These are phyloP conservation scores for Datisca glomerata DNA, from an alignment of 306 rosid genomes.

Conservation along the genomic window DNA sequence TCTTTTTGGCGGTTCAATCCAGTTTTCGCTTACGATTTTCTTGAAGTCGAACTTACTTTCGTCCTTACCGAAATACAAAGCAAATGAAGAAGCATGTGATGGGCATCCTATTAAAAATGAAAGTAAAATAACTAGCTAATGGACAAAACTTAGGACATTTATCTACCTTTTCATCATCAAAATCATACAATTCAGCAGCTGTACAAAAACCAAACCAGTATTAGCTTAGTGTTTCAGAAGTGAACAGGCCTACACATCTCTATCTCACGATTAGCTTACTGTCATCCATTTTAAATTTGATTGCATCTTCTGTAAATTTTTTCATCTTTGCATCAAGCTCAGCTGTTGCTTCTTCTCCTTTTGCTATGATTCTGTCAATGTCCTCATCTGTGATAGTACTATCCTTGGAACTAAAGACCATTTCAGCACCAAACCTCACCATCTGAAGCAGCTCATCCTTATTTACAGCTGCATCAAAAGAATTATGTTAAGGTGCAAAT, in stretches of 20 bases:
- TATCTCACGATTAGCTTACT: constrained; percentile 35
- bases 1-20: constrained; percentile 97
- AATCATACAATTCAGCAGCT: constrained; percentile 95
- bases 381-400: constrained; percentile 94
- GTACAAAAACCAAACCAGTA: constrained; percentile 21
- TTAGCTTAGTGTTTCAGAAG: no score
- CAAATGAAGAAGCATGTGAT: no score
- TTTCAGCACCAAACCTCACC: constrained; percentile 99
- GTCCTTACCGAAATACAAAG: constrained; percentile 35
- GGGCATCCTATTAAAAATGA: neutral
- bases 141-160: neutral
- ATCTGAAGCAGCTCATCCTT: constrained; percentile 93
- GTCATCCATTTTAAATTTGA: constrained; percentile 99
- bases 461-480: constrained; percentile 67
- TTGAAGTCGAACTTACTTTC: constrained; percentile 87
- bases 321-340: constrained; percentile 99
- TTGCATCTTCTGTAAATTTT: constrained; percentile 98
- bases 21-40: constrained; percentile 87
- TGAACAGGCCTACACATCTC: no score
- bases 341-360: constrained; percentile 96
- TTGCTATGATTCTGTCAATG: constrained; percentile 92
- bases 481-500: neutral
- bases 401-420: constrained; percentile 99
- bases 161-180: constrained; percentile 86
- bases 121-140: constrained; percentile 2